phyloP scores from a whole-genome alignment of 1,284 basidiomycete genomes.

The Kwoniella shivajii region DNA sequence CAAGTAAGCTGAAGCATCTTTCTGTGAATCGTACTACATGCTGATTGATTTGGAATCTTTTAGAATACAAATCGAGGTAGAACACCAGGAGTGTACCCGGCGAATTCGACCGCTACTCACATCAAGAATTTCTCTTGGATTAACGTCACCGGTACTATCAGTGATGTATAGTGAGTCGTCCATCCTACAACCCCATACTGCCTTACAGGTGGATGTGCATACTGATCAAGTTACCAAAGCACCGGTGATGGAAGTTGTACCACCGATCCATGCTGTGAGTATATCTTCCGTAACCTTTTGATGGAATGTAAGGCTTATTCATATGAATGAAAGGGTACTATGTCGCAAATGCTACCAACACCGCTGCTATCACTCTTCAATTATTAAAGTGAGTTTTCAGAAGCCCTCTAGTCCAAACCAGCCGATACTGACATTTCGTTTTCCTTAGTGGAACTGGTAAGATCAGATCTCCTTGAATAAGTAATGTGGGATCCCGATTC shows the following conservation, averaged over 20 bases:
- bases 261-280: slow-evolving; percentile 18
- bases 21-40: background rate
- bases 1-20: slow-evolving; percentile 3
- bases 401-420: background rate
- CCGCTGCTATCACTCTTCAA: slow-evolving; percentile 14
- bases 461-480: too few species aligned
- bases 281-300: too few species aligned
- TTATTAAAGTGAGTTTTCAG: slow-evolving; percentile 11
- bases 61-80: slow-evolving; percentile 18
- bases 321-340: slow-evolving; percentile 15
- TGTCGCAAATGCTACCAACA: slow-evolving; percentile 14
- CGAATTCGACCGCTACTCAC: slow-evolving; percentile 16
- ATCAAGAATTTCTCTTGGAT: slow-evolving; percentile 15
- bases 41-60: background rate
- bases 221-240: background rate
- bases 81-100: slow-evolving; percentile 8
- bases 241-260: slow-evolving; percentile 14
- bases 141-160: slow-evolving; percentile 15
- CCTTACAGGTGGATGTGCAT: too few species aligned
- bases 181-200: background rate
- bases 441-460: too few species aligned
- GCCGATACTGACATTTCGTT: background rate
- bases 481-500: too few species aligned
- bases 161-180: slow-evolving; percentile 10
- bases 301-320: background rate